A percentile compares a stretch with the other conserved stretches of the same genome.
phyloP scores from a whole-genome alignment of 2,329 filamentous ascomycete genomes.

The Aspergillus quadricinctus region DNA sequence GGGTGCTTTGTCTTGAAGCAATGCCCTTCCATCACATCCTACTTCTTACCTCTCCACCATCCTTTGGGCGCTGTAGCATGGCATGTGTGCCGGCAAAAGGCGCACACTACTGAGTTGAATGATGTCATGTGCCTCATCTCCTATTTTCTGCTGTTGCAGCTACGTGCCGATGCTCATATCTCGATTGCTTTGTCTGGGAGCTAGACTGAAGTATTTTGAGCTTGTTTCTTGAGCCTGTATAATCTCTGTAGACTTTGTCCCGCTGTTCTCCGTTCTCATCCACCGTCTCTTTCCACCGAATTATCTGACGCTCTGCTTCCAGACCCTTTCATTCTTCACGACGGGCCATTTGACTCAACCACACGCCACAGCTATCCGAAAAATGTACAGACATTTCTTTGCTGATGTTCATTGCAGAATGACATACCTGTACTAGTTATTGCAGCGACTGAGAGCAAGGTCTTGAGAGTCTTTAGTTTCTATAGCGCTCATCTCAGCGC shows the following conservation, averaged over 20 bases:
- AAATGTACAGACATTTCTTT: background rate
- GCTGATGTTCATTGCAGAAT: background rate
- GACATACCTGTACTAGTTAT: background rate
- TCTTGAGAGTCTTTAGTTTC: background rate
- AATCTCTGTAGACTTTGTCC: background rate
- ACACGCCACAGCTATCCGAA: background rate
- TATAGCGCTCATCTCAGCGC: background rate
- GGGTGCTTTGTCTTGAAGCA: background rate
- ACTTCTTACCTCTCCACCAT: background rate
- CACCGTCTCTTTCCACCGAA: background rate
- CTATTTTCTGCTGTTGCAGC: background rate
- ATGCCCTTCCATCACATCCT: background rate
- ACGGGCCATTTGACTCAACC: background rate
- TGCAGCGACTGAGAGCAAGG: background rate
- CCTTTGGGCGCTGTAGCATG: background rate
- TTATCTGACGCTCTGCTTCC: background rate
- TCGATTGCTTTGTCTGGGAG: background rate
- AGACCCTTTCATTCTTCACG: background rate
- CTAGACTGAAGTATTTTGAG: background rate
- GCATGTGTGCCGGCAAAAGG: background rate
- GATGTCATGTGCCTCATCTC: background rate
- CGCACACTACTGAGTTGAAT: background rate
- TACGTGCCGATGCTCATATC: background rate
- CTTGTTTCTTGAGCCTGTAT: background rate
- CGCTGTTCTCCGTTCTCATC: background rate